Base-by-base conservation (phyloP, 192 early-diverging fungal genomes). In the Coemansia sp. region DNA sequence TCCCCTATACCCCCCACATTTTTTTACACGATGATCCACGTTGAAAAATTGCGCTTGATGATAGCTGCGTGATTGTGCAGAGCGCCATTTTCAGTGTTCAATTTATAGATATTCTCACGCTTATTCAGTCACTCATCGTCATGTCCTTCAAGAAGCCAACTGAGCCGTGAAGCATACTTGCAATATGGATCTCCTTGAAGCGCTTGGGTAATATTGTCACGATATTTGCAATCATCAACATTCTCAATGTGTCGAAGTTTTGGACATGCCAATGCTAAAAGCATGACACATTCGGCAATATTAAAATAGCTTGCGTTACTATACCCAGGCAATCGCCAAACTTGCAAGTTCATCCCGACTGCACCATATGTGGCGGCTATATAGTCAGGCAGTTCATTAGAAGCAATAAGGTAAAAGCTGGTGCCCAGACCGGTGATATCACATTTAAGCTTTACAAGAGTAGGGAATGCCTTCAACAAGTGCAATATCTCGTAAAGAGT, bases 221-320 rank as follows among this genome's bases (percentile, higher is more conserved):
- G 29, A 58, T 32, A 58, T 12, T 17, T 32, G 5, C 15, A 3
- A 58, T 4, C 10, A 9, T 29, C 27, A 2, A 7, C 29, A 2
- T 31, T 31, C 55, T 58, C 55, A 7, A 58, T 7, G 4, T 19
- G 37, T 7, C 59, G n/a, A 23, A 61, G 37, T 9, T 39, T 61
- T 39, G 34, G 59, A 23, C 59, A 61, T 39, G 36, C 59, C 11
- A 61, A 10, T 21, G 59, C 59, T 12, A 61, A 19, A 12, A 61
- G 59, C 34, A 61, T 61, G 9, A 61, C 31, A 38, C 34, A 61
- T 6, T 21, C 21, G 6, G 15, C 36, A 17, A 61, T 39, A 17
- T 17, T 31, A 29, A n/a, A 32, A 17, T 34, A 7, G 31, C 19
- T 5, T 8, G 46, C 19, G 19, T 48, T 58, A 29, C 34, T 29